Conservation (phyloP, 2,329 filamentous ascomycete species). For the Colletotrichum karsti region DNA sequence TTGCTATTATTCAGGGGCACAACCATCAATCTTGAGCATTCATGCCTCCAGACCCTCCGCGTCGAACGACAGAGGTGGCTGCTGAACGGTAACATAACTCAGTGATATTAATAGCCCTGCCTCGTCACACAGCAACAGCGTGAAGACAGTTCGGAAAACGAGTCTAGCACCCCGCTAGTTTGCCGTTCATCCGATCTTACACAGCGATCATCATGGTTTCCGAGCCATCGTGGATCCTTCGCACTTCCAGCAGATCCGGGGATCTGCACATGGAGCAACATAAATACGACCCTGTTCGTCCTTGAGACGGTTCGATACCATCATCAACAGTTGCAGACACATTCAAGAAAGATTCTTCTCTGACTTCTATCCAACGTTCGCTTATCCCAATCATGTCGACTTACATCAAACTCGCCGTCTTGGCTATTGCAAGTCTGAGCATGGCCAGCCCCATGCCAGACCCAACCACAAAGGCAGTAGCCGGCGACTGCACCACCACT, state of each 20-base stretch:
- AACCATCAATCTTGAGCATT: not conserved
- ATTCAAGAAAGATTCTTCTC: not conserved
- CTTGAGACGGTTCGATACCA: not conserved
- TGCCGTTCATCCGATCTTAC: conserved; percentile 10
- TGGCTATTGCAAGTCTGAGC: not conserved
- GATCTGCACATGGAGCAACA: not conserved
- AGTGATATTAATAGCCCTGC: not conserved
- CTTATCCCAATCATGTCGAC: not conserved
- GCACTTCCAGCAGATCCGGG: not conserved
- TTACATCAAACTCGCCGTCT: not conserved
- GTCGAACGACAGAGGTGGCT: not conserved
- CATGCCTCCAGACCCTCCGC: not conserved
- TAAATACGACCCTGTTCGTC: not conserved
- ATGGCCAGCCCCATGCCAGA: not conserved
- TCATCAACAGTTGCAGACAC: not conserved
- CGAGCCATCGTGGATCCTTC: not conserved
- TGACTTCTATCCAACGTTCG: not conserved
- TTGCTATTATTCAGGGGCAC: not conserved
- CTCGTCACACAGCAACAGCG: not conserved
- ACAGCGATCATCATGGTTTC: not conserved
- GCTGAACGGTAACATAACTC: not conserved
- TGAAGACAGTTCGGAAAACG: not conserved
- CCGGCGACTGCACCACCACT: not conserved
- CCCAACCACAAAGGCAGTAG: not conserved
- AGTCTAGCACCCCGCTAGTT: not conserved